Conservation (phyloP, 2,329 filamentous ascomycete species). For the Ophiostoma ips region DNA sequence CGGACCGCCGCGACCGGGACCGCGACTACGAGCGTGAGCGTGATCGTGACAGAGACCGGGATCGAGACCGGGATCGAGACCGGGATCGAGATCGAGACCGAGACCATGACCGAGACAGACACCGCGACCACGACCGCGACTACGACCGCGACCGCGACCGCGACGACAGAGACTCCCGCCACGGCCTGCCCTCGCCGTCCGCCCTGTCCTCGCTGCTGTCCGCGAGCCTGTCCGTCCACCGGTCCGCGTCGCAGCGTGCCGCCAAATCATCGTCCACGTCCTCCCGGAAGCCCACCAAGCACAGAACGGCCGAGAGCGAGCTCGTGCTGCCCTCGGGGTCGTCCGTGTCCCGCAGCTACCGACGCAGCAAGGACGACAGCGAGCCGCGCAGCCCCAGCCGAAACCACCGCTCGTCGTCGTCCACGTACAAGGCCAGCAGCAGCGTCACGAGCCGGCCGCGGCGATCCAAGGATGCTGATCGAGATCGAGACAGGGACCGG, state of each 20-base stretch:
- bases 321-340: slow-evolving; percentile 5
- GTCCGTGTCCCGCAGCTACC: slow-evolving; percentile 3
- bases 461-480: slow-evolving; percentile 4
- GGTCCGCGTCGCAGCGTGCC: background rate
- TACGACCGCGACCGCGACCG: background rate
- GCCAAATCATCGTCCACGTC: slow-evolving; percentile 6
- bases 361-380: background rate
- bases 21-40: background rate
- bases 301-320: slow-evolving; percentile 11
- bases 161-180: slow-evolving; percentile 1
- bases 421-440: slow-evolving; percentile 3
- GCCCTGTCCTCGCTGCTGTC: slow-evolving; percentile 9
- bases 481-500: background rate
- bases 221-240: background rate
- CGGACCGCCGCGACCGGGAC: slow-evolving; percentile 1
- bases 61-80: background rate
- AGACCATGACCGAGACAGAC: background rate
- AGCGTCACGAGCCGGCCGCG: background rate
- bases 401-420: slow-evolving; percentile 3
- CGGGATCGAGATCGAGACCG: background rate
- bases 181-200: slow-evolving; percentile 4
- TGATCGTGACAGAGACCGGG: slow-evolving; percentile 1
- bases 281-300: slow-evolving; percentile 2
- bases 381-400: background rate
- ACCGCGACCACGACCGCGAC: background rate